Conservation (phyloP, 495 filamentous ascomycete genomes). For the Daldinia loculata region DNA sequence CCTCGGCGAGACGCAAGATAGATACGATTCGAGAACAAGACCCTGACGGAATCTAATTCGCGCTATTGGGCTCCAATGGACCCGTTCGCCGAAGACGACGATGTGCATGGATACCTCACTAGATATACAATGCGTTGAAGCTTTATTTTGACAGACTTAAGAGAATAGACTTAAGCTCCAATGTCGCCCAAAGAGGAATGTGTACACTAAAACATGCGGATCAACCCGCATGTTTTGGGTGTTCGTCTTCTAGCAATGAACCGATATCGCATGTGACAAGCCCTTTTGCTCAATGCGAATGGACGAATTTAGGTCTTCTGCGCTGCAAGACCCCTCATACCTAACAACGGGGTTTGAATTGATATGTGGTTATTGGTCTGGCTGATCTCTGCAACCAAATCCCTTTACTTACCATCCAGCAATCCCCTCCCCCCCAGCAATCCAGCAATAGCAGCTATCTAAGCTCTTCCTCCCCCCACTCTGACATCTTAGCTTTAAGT, state of each 20-base stretch:
- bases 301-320: slow-evolving; percentile 16
- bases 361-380: slow-evolving; percentile 12
- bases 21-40: neutral
- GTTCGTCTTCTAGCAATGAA: slow-evolving; percentile 10
- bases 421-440: neutral
- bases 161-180: slow-evolving; percentile 9
- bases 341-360: slow-evolving; percentile 26
- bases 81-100: slow-evolving; percentile 3
- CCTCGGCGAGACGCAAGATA: neutral
- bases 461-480: slow-evolving; percentile 24
- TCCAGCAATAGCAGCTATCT: neutral
- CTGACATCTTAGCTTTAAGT: slow-evolving; percentile 5
- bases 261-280: slow-evolving; percentile 34
- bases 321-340: slow-evolving; percentile 6
- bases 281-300: slow-evolving; percentile 12
- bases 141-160: slow-evolving; percentile 7
- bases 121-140: neutral
- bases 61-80: neutral
- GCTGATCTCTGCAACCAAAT: slow-evolving; percentile 11
- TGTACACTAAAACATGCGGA: slow-evolving; percentile 24
- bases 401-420: slow-evolving; percentile 6
- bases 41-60: neutral
- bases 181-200: slow-evolving; percentile 10
- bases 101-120: neutral
- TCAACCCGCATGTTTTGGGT: slow-evolving; percentile 25